These are phyloP conservation scores for Aechmea fasciata DNA, from an alignment of 176 grass and related monocot species.

Conservation along the genomic window DNA sequence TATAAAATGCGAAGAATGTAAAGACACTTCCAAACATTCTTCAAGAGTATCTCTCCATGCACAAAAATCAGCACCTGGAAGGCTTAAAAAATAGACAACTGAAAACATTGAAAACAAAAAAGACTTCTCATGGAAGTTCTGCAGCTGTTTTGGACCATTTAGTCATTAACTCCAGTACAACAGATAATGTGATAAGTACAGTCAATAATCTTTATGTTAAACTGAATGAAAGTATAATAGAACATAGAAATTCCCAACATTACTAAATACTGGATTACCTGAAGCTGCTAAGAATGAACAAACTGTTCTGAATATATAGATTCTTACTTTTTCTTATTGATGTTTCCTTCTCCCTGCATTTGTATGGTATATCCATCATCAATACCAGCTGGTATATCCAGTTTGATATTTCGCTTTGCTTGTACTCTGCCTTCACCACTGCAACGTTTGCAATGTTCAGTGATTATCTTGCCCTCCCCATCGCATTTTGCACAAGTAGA, in stretches of 20 bases:
- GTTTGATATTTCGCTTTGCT: slow-evolving; percentile 33
- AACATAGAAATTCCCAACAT: too few species aligned
- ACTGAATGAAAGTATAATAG: too few species aligned
- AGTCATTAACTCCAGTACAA: too few species aligned
- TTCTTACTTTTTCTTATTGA: slow-evolving; percentile 65
- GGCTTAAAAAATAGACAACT: too few species aligned
- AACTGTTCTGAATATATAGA: neutral
- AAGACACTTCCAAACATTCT: neutral
- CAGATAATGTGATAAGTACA: too few species aligned
- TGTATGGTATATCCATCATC: slow-evolving; percentile 57
- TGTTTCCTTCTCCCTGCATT: slow-evolving; percentile 61
- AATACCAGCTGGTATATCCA: slow-evolving; percentile 80
- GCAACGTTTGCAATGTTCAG: slow-evolving; percentile 67
- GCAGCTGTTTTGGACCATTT: too few species aligned
- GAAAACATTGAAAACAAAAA: too few species aligned
- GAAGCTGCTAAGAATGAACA: neutral
- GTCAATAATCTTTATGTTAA: too few species aligned
- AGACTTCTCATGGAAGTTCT: too few species aligned
- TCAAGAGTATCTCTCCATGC: neutral
- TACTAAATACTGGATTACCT: too few species aligned
- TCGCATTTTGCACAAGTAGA: slow-evolving; percentile 81
- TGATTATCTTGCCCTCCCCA: slow-evolving; percentile 62
- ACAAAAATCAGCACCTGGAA: too few species aligned
- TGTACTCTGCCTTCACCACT: slow-evolving; percentile 54
- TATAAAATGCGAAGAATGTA: neutral